Evolutionary conservation across 495 filamentous ascomycete genomes (phyloP), one percentile per base, ranked within the genome.

Genomic region (Stereocaulon alpinum): DNA sequence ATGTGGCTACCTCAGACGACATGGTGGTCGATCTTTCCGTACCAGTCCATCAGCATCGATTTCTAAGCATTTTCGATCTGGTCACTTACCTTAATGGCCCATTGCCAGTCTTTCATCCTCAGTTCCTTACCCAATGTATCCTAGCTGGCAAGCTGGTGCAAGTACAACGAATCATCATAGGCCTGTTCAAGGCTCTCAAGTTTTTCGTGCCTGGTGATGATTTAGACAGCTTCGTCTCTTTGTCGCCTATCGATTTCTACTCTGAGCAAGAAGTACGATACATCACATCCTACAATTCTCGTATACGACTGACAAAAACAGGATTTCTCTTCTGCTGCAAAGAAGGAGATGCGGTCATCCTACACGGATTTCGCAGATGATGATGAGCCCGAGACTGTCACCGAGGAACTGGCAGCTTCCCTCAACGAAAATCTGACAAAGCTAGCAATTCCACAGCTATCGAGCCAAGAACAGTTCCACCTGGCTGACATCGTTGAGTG

Each of bases 51-150:
- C 70, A 80, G 17, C 65, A 70, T 18, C 58, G 67, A 24, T 68
- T 69, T 2, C 67, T 82, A 4, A 84, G 92, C 66, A 70, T 96
- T 15, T 95, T 94, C 63, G 83, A 89, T 7, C 79, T 91, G 14
- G 86, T 95, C 29, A 85, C 85, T 56, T 75, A 85, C 49, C 71
- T 97, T 42, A 96, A 96, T 67, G 89, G 89, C 0, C 88, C 91
- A 17, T 74, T 96, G 34, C 92, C 94, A 6, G 81, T 94, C 9
- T 99, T 91, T 66, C 93, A 99, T 64, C 94, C 94, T 9, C 89
- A 95, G 65, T 89, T 95, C 62, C 70, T 99, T 9, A 84, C 86
- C 59, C 91, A 96, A 69, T 91, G 88, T 63, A 91, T 96, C 29
- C 77, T 95, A 7, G 77, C 85, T 20, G 92, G 91, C 3, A 94